Base-by-base conservation (phyloP, 371 early-diverging fungal species). In the Parasitella parasitica region DNA sequence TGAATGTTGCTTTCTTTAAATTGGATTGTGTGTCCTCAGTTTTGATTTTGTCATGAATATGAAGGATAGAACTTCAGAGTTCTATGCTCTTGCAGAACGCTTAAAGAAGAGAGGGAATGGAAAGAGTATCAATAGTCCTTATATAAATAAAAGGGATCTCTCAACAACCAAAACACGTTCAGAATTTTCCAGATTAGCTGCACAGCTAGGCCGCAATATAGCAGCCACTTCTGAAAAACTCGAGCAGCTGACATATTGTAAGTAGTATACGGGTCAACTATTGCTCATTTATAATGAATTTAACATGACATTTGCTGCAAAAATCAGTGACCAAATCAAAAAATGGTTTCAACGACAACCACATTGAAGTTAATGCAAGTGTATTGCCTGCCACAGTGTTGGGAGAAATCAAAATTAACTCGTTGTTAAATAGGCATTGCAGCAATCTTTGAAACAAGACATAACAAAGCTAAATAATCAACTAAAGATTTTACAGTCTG, bases 361-460 rank as follows among this genome's bases (percentile, higher is more conserved):
- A 87, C 4, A 83, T 78, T 2, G 88, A 88, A 68, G 86, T 89
- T 63, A 81, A 81, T 35, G 89, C 84, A 80, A 52, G 81, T 61
- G 24, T 9, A n/a, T 20, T 20, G 4, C 18, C 6, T 15, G 6
- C 32, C 1, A 1, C 4, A 6, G 20, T 22, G 11, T 22, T n/a
- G n/a, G 3, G 24, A 46, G 1, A 8, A 24, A 24, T 11, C 2
- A 52, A 6, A n/a, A 24, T 18, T 54, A 34, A 37, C 35, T 18
- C 16, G 16, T 30, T 20, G 7, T 34, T 36, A 15, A 34, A 48
- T 87, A 95, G 89, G 90, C 92, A 68, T 82, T 97, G 69, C 93
- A 94, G 28, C 86, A 84, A 64, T 86, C 91, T 53, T 94, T 97
- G 66, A 96, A 96, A 73, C 94, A 94, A 84, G 93, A 96, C 64